These are phyloP conservation scores for Cinnamomum micranthum DNA, from an alignment of 164 flowering plant genomes.

Conservation along the genomic window DNA sequence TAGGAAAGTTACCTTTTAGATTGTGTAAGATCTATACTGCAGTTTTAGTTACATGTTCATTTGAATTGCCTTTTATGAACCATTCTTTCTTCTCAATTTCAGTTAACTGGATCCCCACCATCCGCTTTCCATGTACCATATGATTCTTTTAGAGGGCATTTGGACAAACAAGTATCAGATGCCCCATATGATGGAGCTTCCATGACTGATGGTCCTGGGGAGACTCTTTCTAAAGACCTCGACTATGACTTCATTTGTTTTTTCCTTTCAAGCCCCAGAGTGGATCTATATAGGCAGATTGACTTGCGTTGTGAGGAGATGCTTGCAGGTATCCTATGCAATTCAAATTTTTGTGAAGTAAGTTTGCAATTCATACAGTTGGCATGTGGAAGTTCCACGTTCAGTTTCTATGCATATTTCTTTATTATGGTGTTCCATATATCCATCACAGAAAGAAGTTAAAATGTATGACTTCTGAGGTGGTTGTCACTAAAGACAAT, in stretches of 20 bases:
- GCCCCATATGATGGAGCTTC: conserved; percentile 18
- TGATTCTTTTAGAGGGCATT: conserved; percentile 60
- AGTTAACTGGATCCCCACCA: conserved; percentile 92
- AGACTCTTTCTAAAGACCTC: conserved; percentile 41
- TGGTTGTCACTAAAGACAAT: not conserved
- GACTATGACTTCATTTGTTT: conserved; percentile 87
- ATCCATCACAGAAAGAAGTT: not conserved
- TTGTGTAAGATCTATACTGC: not conserved
- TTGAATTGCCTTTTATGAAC: not conserved
- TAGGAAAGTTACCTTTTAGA: not conserved
- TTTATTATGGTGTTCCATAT: not conserved
- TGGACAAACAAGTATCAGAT: conserved; percentile 25
- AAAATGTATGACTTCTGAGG: not conserved
- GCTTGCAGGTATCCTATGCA: conserved; percentile 61
- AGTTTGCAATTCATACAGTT: not conserved
- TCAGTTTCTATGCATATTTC: not conserved
- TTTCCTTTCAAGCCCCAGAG: conserved; percentile 77
- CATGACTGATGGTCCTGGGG: conserved; percentile 29
- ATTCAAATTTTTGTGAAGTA: not conserved
- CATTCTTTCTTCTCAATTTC: conserved; percentile 18
- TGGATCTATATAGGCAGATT: conserved; percentile 78
- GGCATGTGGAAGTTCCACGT: not conserved
- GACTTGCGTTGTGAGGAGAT: conserved; percentile 93
- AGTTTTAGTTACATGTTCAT: not conserved
- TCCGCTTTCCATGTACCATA: conserved; percentile 86